Evolutionary conservation across 805 yeast genomes (phyloP), one percentile per base, ranked within the genome.

Genomic region (Saccharomycopsis guyanensis): DNA sequence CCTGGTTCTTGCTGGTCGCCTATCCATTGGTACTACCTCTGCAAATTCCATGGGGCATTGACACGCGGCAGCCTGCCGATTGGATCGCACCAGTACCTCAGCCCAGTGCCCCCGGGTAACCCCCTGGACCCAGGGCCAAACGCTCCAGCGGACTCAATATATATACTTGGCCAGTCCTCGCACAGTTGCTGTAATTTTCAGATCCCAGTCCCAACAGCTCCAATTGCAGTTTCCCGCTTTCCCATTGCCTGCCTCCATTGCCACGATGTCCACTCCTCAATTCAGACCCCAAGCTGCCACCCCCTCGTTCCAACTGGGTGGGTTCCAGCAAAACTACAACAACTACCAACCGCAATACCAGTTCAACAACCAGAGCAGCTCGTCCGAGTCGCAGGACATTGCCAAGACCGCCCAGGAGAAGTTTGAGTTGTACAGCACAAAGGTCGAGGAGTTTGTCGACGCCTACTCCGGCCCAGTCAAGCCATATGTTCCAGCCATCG

Each of bases 401-500:
- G 27, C 31, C 16, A 50, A 46, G 20, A 40, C 45, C 18, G 36
- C 40, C 15, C 42, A 41, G 3, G 61, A 56, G 38, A 59, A 66
- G 44, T 71, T 80, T 52, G 86, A 81, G 55, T 60, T 60, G 15
- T 59, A 73, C 46, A 66, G 80, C 31, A 72, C 73, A 52, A 66
- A 68, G 48, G 66, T 78, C 29, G 91, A 84, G 57, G 75, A 66
- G 52, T 52, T 62, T 51, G 61, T 78, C 59, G 73, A 81, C 66
- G 61, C 67, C 46, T 64, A 78, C 68, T 56, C 65, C 45, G 61
- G 72, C 54, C 68, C 76, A 29, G 59, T 81, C 38, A 80, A 73
- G 60, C 91, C 91, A 0, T 81, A 78, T 57, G 81, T 89, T 41
- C 97, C 97, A 6, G 79, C 80, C 19, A 76, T 91, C 57, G 97